These are phyloP conservation scores for Cephaloascus fragrans DNA, from an alignment of 805 yeast species.

Conservation along the genomic window DNA sequence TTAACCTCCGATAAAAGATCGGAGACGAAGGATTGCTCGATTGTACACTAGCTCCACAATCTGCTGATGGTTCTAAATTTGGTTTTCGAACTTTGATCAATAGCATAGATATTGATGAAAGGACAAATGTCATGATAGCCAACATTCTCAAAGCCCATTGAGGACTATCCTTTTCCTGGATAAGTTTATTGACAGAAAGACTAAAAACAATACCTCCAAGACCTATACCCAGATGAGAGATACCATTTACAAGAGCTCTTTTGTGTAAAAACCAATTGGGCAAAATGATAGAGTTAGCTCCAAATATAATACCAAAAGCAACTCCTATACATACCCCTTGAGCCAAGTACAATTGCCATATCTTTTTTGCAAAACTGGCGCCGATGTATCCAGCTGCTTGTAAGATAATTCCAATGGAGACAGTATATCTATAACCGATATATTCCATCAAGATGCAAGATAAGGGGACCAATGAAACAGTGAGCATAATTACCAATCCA, in stretches of 20 bases:
- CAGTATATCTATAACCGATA: slow-evolving; percentile 4
- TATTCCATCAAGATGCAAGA: slow-evolving; percentile 22
- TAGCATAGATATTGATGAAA: slow-evolving; percentile 9
- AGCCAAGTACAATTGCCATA: slow-evolving; percentile 40
- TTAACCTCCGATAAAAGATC: not conserved
- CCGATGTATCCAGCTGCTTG: slow-evolving; percentile 39
- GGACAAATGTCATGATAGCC: slow-evolving; percentile 23
- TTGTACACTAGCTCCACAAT: no score
- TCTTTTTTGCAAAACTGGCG: slow-evolving; percentile 40
- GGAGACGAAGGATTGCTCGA: no score
- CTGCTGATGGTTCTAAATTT: not conserved
- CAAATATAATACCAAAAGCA: slow-evolving; percentile 38
- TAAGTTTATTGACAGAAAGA: slow-evolving; percentile 29
- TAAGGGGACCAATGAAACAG: slow-evolving; percentile 54
- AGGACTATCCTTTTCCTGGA: slow-evolving; percentile 29
- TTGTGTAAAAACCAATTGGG: slow-evolving; percentile 42
- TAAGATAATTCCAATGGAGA: slow-evolving; percentile 24
- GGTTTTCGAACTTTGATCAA: slow-evolving; percentile 5
- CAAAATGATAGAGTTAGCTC: slow-evolving; percentile 39
- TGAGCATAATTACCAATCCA: slow-evolving; percentile 41
- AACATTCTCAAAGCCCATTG: slow-evolving; percentile 37
- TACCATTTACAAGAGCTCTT: slow-evolving; percentile 31
- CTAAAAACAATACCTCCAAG: slow-evolving; percentile 39
- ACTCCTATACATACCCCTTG: slow-evolving; percentile 45
- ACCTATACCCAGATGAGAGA: slow-evolving; percentile 42